Evolutionary conservation across 305 asterid species (phyloP).

Genomic region (Petunia hybrid): DNA sequence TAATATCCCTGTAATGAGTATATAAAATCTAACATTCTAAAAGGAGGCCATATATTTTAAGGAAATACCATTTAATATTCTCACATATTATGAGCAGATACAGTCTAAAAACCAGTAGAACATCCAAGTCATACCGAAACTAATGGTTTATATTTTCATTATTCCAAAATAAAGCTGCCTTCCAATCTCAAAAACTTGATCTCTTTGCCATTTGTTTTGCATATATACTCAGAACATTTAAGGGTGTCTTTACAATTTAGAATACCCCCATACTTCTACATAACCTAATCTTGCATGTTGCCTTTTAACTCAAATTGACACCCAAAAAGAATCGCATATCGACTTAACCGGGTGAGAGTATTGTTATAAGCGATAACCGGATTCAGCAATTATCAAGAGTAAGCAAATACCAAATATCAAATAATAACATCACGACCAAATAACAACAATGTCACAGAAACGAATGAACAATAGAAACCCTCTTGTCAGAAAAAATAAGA

Average conservation of each 20-base stretch:
- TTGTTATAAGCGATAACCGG: background rate
- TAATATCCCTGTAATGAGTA: too few species aligned
- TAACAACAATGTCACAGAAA: background rate
- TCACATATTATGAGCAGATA: background rate
- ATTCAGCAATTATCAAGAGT: constrained; percentile 23
- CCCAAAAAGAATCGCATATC: background rate
- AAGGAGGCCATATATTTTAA: background rate
- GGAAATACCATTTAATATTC: background rate
- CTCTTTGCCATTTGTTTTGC: background rate
- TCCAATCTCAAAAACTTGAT: background rate
- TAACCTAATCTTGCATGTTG: background rate
- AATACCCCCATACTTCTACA: background rate
- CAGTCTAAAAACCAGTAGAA: constrained; percentile 7
- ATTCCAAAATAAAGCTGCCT: background rate
- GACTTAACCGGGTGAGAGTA: background rate
- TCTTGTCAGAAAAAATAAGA: background rate
- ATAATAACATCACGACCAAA: constrained; percentile 7
- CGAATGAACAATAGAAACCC: constrained; percentile 7
- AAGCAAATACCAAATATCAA: background rate
- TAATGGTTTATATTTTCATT: background rate
- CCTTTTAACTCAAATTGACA: background rate
- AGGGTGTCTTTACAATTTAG: background rate
- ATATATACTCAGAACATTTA: background rate
- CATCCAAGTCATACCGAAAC: constrained; percentile 6
- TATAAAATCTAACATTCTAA: too few species aligned